Base-by-base conservation (phyloP, 306 rosid species). In the Albizia julibrissin region DNA sequence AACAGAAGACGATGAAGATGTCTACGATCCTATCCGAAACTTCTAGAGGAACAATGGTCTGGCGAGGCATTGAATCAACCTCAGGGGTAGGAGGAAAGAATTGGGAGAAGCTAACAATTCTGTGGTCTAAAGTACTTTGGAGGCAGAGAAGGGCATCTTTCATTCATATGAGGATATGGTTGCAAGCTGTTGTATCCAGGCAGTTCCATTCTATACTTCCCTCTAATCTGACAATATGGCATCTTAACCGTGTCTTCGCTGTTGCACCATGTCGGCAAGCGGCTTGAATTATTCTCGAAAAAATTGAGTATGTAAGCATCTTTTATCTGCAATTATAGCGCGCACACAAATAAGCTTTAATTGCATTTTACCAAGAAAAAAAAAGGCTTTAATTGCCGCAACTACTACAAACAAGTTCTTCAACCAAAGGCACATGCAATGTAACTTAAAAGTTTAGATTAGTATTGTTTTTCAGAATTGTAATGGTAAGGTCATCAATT, bases 121-220 rank as follows among this genome's bases (percentile, higher is more conserved):
- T 13, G 31, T 21, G 92, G n/a, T 82, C 99, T 91, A 69, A 26
- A 79, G 82, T 96, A 96, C 82, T 89, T 64, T 9, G 97, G 83
- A n/a, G 99, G 97, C 82, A 96, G 89, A 80, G 99, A 91, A 47
- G 97, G 92, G 81, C 99, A 93, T 88, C 91, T 88, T 87, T 96
- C 99, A 72, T 96, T 96, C 99, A 96, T 96, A 87, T 89, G 91
- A 29, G 87, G 65, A 81, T 96, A 96, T 15, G 94, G 94, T 61
- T 90, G 87, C 87, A 96, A 33, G 33, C 89, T 89, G 91, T 92
- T 96, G 84, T 90, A 96, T 75, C 83, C 97, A 1, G 98, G 99
- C 69, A 96, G 80, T 72, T 96, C 97, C 98, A 96, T 91, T 70
- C 94, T 89, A 77, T 93, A 96, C 86, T 90, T 87, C 10, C 99